phyloP scores from a whole-genome alignment of 2,329 filamentous ascomycete species.

The Ceratocystiopsis minuta region DNA sequence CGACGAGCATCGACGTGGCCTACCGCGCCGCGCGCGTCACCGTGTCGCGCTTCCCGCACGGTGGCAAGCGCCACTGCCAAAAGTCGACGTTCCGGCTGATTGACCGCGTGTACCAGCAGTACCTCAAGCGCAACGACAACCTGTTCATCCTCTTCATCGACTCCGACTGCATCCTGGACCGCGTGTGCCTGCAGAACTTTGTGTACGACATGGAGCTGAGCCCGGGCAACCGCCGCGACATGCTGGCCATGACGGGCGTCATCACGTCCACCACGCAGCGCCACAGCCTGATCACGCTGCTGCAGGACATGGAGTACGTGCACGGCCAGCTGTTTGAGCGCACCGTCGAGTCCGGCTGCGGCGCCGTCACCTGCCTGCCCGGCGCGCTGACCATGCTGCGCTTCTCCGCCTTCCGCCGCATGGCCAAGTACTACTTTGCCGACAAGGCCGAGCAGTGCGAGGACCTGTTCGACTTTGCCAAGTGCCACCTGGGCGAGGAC shows the following conservation, averaged over 20 bases:
- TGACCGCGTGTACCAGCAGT: constrained; percentile 77
- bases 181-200: constrained; percentile 86
- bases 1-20: constrained; percentile 74
- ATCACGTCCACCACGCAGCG: constrained; percentile 87
- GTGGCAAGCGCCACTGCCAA: constrained; percentile 85
- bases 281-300: constrained; percentile 72
- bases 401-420: constrained; percentile 86
- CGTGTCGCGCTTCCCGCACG: constrained; percentile 79
- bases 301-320: constrained; percentile 97
- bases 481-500: constrained; percentile 89
- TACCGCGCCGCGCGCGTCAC: constrained; percentile 75
- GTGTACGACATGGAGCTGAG: constrained; percentile 98
- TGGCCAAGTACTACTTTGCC: constrained; percentile 97
- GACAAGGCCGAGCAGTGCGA: constrained; percentile 92
- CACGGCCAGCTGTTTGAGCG: constrained; percentile 93
- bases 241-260: constrained; percentile 94
- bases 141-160: constrained; percentile 94
- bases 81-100: constrained; percentile 87
- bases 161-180: constrained; percentile 87
- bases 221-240: constrained; percentile 76
- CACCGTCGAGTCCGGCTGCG: constrained; percentile 86
- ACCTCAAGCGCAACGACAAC: constrained; percentile 74
- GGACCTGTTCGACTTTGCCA: constrained; percentile 91
- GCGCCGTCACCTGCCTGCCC: constrained; percentile 83
- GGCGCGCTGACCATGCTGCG: constrained; percentile 90